These are phyloP conservation scores for Rubia tinctorum DNA, from an alignment of 305 asterid species.

Conservation along the genomic window DNA sequence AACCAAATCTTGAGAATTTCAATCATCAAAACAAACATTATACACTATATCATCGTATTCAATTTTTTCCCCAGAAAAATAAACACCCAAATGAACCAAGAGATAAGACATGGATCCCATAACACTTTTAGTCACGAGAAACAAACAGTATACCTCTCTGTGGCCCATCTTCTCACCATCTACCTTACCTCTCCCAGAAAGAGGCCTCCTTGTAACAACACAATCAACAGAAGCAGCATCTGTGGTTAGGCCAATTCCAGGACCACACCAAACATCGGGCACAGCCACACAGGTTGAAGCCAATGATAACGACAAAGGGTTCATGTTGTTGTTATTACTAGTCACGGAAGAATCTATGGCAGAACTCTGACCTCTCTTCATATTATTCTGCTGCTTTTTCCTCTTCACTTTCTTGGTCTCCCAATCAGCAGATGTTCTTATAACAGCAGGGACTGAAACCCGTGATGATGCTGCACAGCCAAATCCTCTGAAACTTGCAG, in stretches of 20 bases:
- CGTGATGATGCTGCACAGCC: constrained; percentile 73
- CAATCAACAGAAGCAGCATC: constrained; percentile 85
- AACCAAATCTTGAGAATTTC: background rate
- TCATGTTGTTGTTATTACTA: constrained; percentile 20
- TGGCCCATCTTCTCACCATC: constrained; percentile 50
- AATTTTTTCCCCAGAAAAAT: no score
- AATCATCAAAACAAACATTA: constrained; percentile 6
- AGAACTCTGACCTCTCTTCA: constrained; percentile 28
- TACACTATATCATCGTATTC: background rate
- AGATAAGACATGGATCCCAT: background rate
- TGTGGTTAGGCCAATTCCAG: constrained; percentile 61
- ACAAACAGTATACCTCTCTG: constrained; percentile 47
- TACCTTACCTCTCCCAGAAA: constrained; percentile 50
- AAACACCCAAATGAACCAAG: background rate
- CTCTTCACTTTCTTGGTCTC: constrained; percentile 66
- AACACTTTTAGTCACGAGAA: background rate
- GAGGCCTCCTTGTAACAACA: constrained; percentile 69
- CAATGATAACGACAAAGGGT: constrained; percentile 40
- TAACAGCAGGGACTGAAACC: constrained; percentile 68
- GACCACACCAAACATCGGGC: constrained; percentile 87
- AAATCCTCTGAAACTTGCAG: constrained; percentile 53
- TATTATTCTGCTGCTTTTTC: constrained; percentile 51
- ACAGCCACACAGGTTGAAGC: constrained; percentile 68
- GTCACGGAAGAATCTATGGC: constrained; percentile 7
- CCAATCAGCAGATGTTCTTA: constrained; percentile 74